Conservation (phyloP, 257 asterid genomes). For the Avicennia marina region DNA sequence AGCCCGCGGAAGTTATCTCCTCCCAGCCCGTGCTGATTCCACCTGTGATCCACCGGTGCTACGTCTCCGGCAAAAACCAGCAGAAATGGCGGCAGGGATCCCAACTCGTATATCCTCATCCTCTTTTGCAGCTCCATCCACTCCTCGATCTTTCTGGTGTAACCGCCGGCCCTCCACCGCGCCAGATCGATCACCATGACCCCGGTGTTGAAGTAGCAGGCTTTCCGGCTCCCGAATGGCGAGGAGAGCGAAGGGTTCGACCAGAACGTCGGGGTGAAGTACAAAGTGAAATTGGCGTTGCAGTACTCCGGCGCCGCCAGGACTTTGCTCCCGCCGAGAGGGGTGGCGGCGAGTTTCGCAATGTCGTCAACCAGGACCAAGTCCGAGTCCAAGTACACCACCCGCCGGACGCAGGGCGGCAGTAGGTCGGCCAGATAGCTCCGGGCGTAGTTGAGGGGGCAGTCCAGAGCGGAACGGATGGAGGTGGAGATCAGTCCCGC, state of each 20-base stretch:
- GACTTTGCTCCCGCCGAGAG: conserved; percentile 30
- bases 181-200: conserved; percentile 6
- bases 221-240: not conserved
- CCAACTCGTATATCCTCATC: not conserved
- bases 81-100: not conserved
- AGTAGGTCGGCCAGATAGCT: conserved; percentile 49
- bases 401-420: conserved; percentile 40
- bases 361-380: conserved; percentile 45
- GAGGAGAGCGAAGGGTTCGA: not conserved
- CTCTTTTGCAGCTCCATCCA: not conserved
- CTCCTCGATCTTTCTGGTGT: not conserved
- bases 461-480: conserved; percentile 61
- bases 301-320: conserved; percentile 69
- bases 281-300: conserved; percentile 18
- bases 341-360: conserved; percentile 40
- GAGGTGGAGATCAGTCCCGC: conserved; percentile 47
- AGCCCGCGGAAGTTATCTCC: conserved; percentile 44
- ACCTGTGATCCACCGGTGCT: conserved; percentile 43
- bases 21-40: conserved; percentile 70
- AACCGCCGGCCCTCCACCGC: not conserved
- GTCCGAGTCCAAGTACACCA: conserved; percentile 59
- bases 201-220: conserved; percentile 52
- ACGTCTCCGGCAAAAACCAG: not conserved
- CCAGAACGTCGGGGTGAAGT: not conserved
- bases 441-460: conserved; percentile 59